A percentile compares a stretch with the other conserved stretches of the same genome.
Conservation (phyloP, 2,329 filamentous ascomycete genomes). For the Pseudogymnoascus sp. region DNA sequence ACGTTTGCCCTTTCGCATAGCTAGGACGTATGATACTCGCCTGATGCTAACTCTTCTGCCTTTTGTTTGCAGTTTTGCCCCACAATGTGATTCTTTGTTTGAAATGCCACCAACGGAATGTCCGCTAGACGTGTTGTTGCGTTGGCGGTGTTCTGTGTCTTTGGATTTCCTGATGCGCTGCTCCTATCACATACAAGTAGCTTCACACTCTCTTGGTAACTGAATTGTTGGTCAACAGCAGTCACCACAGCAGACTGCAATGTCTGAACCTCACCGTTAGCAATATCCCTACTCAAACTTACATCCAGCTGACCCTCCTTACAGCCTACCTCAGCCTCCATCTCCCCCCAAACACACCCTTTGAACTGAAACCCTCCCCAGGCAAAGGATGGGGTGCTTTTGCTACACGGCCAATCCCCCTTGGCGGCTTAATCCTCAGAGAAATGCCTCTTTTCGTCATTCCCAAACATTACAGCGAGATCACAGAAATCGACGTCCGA, state of each 20-base stretch:
- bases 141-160: background rate
- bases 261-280: background rate
- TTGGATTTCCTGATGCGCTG: background rate
- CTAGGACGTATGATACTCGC: constrained; percentile 17
- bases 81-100: background rate
- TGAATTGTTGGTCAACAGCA: background rate
- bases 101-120: background rate
- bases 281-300: background rate
- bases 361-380: background rate
- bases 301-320: background rate
- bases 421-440: background rate
- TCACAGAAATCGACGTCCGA: background rate
- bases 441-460: background rate
- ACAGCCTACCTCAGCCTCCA: background rate
- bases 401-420: background rate
- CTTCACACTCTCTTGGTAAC: background rate
- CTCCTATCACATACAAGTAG: background rate
- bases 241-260: background rate
- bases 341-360: background rate
- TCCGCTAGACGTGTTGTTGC: background rate
- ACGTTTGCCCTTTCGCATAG: constrained; percentile 19
- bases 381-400: background rate
- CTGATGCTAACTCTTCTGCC: constrained; percentile 6
- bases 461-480: background rate
- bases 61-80: background rate